Base-by-base conservation (phyloP, 2,329 filamentous ascomycete genomes). In the Penicillium fuscoglaucum region DNA sequence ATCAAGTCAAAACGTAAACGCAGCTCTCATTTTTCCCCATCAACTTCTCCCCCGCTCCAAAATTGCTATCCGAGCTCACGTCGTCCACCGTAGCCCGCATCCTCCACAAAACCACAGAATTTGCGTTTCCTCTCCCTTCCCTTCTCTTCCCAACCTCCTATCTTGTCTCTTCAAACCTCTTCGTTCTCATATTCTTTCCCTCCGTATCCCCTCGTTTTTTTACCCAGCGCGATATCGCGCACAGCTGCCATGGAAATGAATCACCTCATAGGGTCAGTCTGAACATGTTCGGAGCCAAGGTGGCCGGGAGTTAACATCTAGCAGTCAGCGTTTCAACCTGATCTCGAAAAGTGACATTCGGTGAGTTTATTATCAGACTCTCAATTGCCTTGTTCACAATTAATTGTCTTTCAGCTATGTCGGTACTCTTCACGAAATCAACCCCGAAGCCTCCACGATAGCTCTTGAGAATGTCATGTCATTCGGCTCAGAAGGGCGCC, bases 261-360 rank as follows among this genome's bases (percentile, higher is more conserved):
- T 70, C 77, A 80, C 69, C 73, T 80, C 66, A 80, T 80, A 72
- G 78, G 78, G 76, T 78, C 68, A 72, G 76, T 72, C 58, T 62
- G 64, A 65, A 67, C 64, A 59, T 70, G 63, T 64, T 65, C 61
- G 68, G 66, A 70, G 62, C 61, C 65, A 68, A 65, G 68, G 66
- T 71, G 62, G 66, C 72, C 69, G 70, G 66, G 66, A 68, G 66
- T 70, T 73, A 72, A 74, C 72, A 71, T 67, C 62, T 68, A 57
- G 64, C 78, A 93, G 91, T 79, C 90, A 93, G 79, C 89, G 90
- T 76, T 97, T 97, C 83, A 96, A 92, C 63, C 87, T 97, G 80
- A 95, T 97, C 79, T 97, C 93, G 61, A 96, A 93, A 83, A 96
- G 91, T 78, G 92, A 96, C 80, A 96, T 97, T 80, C 90, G 93